phyloP scores from a whole-genome alignment of 495 filamentous ascomycete species.

The Aspergillus nidulans region DNA sequence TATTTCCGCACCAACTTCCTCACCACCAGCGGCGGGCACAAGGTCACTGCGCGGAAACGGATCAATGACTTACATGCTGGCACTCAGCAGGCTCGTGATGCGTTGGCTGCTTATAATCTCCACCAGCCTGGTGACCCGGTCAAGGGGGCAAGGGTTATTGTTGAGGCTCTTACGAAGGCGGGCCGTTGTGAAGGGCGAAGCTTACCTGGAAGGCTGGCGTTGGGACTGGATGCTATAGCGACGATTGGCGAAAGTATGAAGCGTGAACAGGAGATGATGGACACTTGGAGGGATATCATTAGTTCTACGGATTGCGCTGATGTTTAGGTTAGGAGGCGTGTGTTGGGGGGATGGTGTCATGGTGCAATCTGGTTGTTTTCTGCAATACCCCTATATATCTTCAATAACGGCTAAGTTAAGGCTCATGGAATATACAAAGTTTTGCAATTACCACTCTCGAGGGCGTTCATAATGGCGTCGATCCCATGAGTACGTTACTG shows the following conservation, averaged over 20 bases:
- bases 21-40: background rate
- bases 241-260: constrained; percentile 31
- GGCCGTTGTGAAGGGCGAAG: constrained; percentile 33
- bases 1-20: constrained; percentile 45
- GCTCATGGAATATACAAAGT: no score
- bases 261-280: constrained; percentile 29
- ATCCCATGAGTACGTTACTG: no score
- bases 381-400: no score
- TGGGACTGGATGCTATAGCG: constrained; percentile 40
- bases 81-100: constrained; percentile 2
- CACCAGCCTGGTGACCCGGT: constrained; percentile 43
- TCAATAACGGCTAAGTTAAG: no score
- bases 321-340: no score
- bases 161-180: constrained; percentile 43
- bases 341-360: no score
- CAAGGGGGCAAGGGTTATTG: constrained; percentile 43
- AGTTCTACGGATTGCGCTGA: constrained; percentile 13
- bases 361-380: no score
- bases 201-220: constrained; percentile 38
- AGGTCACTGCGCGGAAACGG: constrained; percentile 20
- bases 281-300: constrained; percentile 31
- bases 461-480: no score
- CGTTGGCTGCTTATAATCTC: constrained; percentile 17
- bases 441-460: no score
- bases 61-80: constrained; percentile 15